Base-by-base conservation (phyloP, 108 stramenopile species). In the Skeletonema costatum region DNA sequence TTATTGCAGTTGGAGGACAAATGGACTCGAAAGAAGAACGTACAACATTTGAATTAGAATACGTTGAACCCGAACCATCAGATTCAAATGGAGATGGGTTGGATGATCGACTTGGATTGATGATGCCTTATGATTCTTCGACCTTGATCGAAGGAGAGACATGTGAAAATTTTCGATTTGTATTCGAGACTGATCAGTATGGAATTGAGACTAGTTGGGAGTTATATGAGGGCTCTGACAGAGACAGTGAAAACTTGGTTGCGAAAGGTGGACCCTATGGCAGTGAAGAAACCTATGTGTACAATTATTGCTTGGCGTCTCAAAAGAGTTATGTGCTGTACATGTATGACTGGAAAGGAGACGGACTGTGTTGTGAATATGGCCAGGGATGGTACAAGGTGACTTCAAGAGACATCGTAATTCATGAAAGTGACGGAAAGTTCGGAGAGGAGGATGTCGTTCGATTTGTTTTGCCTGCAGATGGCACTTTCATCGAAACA, bases 221-320 rank as follows among this genome's bases (percentile, higher is more conserved):
- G 42, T 42, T 81, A 25, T 81, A 66, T 60, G 80, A 81, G 32
- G 80, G 68, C 32, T 9, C 32, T 29, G 44, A 66, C 51, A 60
- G 70, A 46, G 21, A 64, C 16, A 69, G 69, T 17, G 25, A 36
- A 14, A 29, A 25, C 9, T 13, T 74, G 73, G 32, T 81, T 64
- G 80, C 80, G 10, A 70, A 74, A 66, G 80, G 80, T 16, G 73
- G 73, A 38, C 73, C 80, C 1, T 81, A 66, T 35, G 80, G 56
- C 42, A 74, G 80, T 29, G 73, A 71, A n/a, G 59, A 66, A 0
- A 38, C 41, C 32, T 70, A 81, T 32, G 69, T 59, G 5, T 39
- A 63, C n/a, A 68, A 81, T 58, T 74, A 66, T 64, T 81, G 80
- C 41, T 69, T 81, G 73, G 29, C 60, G 13, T 74, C 73, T 19